Evolutionary conservation across 208 protist species (phyloP), one percentile per base, ranked within the genome.

Genomic region (Leishmania mexicana): DNA sequence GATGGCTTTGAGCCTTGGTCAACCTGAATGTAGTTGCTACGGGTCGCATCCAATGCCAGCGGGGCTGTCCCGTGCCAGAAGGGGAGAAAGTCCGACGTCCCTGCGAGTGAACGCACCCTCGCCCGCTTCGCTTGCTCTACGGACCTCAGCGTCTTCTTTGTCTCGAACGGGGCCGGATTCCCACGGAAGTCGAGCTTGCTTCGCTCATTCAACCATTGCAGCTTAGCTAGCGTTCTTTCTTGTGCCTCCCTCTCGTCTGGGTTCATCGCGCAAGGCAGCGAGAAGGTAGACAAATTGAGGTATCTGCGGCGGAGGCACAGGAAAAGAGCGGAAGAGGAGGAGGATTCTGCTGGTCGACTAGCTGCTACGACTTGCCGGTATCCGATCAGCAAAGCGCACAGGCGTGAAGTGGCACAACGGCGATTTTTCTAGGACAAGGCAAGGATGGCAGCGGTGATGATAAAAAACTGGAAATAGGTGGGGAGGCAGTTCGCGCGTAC

Each of bases 171-270:
- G 0, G 89, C 38, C 19, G 95, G 92, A 78, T 97, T 97, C 0
- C 93, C 93, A n/a, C 93, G 95, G 82, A 93, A 97, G 53, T 94
- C 92, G 35, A 80, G 71, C 42, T 93, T 90, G 57, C 80, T 88
- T 21, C 93, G 87, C 76, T 96, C 90, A 60, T 83, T 94, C 31
- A 96, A 62, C 93, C 95, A 97, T 38, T 93, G 86, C 53, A 97
- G 81, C 87, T 91, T 91, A 15, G 87, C 86, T n/a, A 96, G 81
- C 38, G 89, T 78, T 72, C 90, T 91, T 24, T 93, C 89, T 45
- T 95, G 90, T 78, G 85, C 80, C 54, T 87, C 85, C 40, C 74
- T 72, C 75, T 89, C 88, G 4, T 85, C 83, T 11, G 67, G 45
- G 28, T 78, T 84, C 85, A 90, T 91, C 28, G 40, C 49, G 13